Evolutionary conservation across 805 yeast species (phyloP).

Genomic region (Saturnispora galanensis): DNA sequence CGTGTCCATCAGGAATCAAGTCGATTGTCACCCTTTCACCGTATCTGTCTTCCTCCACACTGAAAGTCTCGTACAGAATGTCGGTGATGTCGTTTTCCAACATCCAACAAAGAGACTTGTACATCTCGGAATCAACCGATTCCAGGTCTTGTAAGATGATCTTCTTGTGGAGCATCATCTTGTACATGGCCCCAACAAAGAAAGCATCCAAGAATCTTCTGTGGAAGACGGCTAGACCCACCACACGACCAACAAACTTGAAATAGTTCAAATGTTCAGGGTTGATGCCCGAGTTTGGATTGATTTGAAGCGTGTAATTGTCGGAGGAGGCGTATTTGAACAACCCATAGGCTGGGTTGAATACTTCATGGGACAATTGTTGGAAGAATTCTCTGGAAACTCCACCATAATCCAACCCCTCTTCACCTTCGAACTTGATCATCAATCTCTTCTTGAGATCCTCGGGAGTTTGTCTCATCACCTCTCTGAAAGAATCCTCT

Average conservation of each 20-base stretch:
- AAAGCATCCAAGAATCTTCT: conserved; percentile 96
- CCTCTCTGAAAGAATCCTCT: conserved; percentile 96
- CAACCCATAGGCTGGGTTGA: conserved; percentile 93
- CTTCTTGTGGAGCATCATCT: conserved; percentile 93
- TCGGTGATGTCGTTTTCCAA: conserved; percentile 89
- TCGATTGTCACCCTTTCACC: conserved; percentile 89
- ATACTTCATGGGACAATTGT: conserved; percentile 94
- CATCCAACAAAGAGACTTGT: conserved; percentile 91
- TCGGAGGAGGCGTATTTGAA: conserved; percentile 98
- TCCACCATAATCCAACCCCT: conserved; percentile 99
- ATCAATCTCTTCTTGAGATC: conserved; percentile 94
- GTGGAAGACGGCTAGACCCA: conserved; percentile 97
- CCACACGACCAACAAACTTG: conserved; percentile 97
- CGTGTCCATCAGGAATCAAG: conserved; percentile 77
- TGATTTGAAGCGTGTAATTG: conserved; percentile 94
- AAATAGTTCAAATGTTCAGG: conserved; percentile 97
- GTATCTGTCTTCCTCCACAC: conserved; percentile 80
- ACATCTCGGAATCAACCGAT: conserved; percentile 96
- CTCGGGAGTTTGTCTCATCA: conserved; percentile 98
- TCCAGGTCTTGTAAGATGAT: conserved; percentile 96
- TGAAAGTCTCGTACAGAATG: conserved; percentile 78
- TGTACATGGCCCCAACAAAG: conserved; percentile 95
- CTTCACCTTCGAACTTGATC: conserved; percentile 99
- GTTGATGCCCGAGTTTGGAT: conserved; percentile 92
- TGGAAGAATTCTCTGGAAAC: conserved; percentile 97